Evolutionary conservation across 2,329 filamentous ascomycete genomes (phyloP).

Genomic region (Fusarium secorum): DNA sequence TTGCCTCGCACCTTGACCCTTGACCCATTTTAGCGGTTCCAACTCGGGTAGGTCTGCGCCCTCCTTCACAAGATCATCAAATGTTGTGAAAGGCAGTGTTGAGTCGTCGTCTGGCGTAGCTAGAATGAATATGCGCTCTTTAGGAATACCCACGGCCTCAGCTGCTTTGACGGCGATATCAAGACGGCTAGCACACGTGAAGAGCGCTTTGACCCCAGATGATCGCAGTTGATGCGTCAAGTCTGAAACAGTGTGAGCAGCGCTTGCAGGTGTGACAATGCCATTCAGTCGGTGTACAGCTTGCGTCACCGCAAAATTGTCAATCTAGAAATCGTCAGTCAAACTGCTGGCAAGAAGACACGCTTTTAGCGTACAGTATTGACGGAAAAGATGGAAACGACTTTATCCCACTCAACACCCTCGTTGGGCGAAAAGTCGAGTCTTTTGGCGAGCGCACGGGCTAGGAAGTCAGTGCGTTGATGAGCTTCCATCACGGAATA

Average conservation of each 20-base stretch:
- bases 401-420: constrained; percentile 82
- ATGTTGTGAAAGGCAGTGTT: not conserved
- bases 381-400: constrained; percentile 75
- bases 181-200: not conserved
- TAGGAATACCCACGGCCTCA: not conserved
- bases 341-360: accelerated
- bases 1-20: not conserved
- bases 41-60: accelerated
- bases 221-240: not conserved
- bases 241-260: not conserved
- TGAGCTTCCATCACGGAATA: not conserved
- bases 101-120: not conserved
- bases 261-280: not conserved
- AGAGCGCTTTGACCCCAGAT: not conserved
- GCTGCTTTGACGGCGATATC: not conserved
- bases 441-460: constrained; percentile 72
- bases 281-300: not conserved
- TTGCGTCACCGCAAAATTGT: accelerated
- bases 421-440: constrained; percentile 73
- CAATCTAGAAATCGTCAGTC: not conserved
- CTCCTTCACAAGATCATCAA: not conserved
- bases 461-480: constrained; percentile 62
- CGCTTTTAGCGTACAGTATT: constrained; percentile 61
- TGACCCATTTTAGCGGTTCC: not conserved
- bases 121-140: not conserved